A percentile compares a stretch with the other conserved stretches of the same genome.
Conservation (phyloP, 2,329 filamentous ascomycete genomes). For the Colletotrichum tamarilloi region DNA sequence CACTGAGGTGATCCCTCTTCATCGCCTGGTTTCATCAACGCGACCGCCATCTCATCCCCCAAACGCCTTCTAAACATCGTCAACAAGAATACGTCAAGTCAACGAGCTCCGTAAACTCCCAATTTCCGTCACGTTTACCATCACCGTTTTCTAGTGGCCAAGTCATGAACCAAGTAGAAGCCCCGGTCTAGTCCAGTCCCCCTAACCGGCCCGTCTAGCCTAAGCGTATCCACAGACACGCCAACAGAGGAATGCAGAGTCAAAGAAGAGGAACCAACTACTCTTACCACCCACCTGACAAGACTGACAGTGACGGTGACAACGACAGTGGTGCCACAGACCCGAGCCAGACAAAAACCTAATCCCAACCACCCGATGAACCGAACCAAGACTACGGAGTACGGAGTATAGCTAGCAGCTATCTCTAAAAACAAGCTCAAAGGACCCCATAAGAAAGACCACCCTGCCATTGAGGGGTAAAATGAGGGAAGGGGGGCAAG, state of each 20-base stretch:
- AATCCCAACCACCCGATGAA: not conserved
- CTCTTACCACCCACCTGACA: not conserved
- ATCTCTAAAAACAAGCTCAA: not conserved
- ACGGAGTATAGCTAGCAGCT: not conserved
- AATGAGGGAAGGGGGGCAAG: not conserved
- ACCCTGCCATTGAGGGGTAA: not conserved
- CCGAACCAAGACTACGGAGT: not conserved
- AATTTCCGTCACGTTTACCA: not conserved
- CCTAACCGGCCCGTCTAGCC: not conserved
- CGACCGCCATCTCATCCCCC: not conserved
- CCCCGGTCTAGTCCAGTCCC: not conserved
- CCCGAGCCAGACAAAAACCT: not conserved
- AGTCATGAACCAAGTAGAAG: too few relatives aligned
- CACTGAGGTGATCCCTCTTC: too few relatives aligned
- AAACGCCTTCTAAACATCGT: not conserved
- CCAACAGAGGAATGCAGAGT: not conserved
- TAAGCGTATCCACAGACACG: not conserved
- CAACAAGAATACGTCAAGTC: not conserved
- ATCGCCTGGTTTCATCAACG: too few relatives aligned
- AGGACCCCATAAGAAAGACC: not conserved
- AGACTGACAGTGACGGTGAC: not conserved
- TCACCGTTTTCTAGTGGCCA: not conserved
- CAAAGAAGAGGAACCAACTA: not conserved
- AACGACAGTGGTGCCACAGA: not conserved
- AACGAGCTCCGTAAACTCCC: not conserved